A percentile compares a stretch with the other conserved stretches of the same genome.
Evolutionary conservation across 73 alveolate species (phyloP).

Genomic region (Paramecium pentaurelia): DNA sequence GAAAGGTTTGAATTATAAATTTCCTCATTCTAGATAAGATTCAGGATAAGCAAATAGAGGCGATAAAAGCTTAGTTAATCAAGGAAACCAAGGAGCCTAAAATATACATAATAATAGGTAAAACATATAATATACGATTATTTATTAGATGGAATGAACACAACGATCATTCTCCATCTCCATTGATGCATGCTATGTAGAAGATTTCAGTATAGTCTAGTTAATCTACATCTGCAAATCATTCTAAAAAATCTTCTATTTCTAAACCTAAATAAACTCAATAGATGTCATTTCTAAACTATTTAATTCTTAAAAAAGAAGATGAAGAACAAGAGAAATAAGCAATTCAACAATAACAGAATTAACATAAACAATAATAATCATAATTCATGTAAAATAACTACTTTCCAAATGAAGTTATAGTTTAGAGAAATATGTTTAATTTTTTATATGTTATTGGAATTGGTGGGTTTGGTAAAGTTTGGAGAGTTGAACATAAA

Average conservation of each 20-base stretch:
- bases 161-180: conserved; percentile 34
- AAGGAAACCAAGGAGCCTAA: conserved; percentile 18
- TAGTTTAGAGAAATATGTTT: conserved; percentile 62
- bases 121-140: not conserved
- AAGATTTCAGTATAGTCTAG: not conserved
- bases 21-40: conserved; percentile 37
- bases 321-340: conserved; percentile 45
- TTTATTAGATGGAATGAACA: not conserved
- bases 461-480: conserved; percentile 83
- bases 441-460: conserved; percentile 73
- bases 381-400: not conserved
- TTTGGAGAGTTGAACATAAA: conserved; percentile 79
- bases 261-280: conserved; percentile 21
- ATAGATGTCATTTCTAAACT: conserved; percentile 6
- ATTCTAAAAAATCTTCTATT: not conserved
- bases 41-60: not conserved
- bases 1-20: conserved; percentile 40
- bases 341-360: conserved; percentile 6
- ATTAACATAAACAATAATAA: conserved; percentile 37
- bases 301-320: not conserved
- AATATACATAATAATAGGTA: not conserved
- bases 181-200: conserved; percentile 4
- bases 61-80: not conserved
- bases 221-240: conserved; percentile 23
- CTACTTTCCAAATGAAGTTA: not conserved